phyloP scores from a whole-genome alignment of 1,139 yeast species.

The Sugiyamaella sp. region DNA sequence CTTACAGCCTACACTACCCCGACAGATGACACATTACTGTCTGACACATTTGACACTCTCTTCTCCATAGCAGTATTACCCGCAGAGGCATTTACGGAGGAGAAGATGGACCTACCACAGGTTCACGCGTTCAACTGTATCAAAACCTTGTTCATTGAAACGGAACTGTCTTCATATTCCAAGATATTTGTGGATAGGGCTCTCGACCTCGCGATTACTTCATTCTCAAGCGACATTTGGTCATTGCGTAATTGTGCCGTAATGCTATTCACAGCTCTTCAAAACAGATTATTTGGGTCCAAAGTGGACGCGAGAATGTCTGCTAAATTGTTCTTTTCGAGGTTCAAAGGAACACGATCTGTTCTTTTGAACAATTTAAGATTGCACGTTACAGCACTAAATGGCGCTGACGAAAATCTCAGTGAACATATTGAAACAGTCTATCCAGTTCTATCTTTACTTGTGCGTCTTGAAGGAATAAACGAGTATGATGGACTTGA shows the following conservation, averaged over 20 bases:
- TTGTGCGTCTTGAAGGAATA: conserved; percentile 67
- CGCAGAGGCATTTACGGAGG: conserved; percentile 47
- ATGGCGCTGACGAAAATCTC: conserved; percentile 19
- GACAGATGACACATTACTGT: conserved; percentile 44
- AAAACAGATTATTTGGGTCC: conserved; percentile 76
- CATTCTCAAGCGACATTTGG: conserved; percentile 74
- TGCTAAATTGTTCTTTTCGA: conserved; percentile 68
- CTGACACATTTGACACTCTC: conserved; percentile 55
- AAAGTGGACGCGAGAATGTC: conserved; percentile 51
- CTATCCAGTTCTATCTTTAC: conserved; percentile 73
- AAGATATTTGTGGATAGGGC: conserved; percentile 58
- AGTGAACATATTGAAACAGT: conserved; percentile 53
- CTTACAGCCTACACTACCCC: conserved; percentile 56
- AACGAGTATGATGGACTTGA: conserved; percentile 55
- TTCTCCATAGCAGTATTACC: conserved; percentile 56
- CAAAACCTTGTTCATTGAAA: conserved; percentile 70
- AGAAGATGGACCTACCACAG: conserved; percentile 77
- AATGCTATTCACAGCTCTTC: conserved; percentile 86
- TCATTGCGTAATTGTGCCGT: conserved; percentile 89
- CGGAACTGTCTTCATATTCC: conserved; percentile 60
- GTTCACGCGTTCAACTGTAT: conserved; percentile 92
- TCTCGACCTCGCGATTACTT: conserved; percentile 59
- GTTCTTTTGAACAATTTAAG: conserved; percentile 52
- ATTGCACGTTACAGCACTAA: conserved; percentile 42
- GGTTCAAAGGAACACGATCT: conserved; percentile 56